These are phyloP conservation scores for Tolypocladium inflatum DNA, from an alignment of 2,329 filamentous ascomycete genomes.

Conservation along the genomic window DNA sequence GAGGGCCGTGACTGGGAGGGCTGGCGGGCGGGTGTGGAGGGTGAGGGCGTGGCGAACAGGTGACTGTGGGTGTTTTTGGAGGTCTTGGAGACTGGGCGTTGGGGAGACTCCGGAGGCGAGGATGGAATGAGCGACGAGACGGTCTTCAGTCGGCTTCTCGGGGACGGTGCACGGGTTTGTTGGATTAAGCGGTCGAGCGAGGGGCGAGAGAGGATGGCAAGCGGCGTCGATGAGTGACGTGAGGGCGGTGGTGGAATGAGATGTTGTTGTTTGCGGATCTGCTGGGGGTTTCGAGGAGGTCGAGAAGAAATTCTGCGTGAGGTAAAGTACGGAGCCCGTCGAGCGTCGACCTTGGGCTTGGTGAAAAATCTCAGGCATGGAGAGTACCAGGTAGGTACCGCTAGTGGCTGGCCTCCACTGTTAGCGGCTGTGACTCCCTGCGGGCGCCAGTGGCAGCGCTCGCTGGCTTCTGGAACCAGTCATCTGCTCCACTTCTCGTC, in stretches of 20 bases:
- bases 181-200: not conserved
- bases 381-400: not conserved
- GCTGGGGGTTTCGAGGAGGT: not conserved
- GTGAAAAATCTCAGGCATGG: constrained; percentile 4
- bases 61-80: not conserved
- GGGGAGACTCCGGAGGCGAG: not conserved
- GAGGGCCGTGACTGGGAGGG: constrained; percentile 6
- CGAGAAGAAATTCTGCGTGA: constrained; percentile 4
- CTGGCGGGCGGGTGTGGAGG: not conserved
- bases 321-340: not conserved
- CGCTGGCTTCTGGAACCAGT: not conserved
- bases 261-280: not conserved
- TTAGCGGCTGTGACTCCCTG: not conserved
- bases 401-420: not conserved
- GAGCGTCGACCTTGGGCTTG: not conserved
- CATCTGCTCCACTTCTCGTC: not conserved
- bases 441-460: not conserved
- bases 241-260: not conserved
- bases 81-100: not conserved
- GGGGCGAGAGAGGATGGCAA: not conserved
- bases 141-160: not conserved
- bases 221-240: not conserved
- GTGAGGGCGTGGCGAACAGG: not conserved
- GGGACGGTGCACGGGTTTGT: not conserved
- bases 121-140: not conserved